These are phyloP conservation scores for Venturia aucupariae DNA, from an alignment of 2,329 filamentous ascomycete genomes.

Conservation along the genomic window DNA sequence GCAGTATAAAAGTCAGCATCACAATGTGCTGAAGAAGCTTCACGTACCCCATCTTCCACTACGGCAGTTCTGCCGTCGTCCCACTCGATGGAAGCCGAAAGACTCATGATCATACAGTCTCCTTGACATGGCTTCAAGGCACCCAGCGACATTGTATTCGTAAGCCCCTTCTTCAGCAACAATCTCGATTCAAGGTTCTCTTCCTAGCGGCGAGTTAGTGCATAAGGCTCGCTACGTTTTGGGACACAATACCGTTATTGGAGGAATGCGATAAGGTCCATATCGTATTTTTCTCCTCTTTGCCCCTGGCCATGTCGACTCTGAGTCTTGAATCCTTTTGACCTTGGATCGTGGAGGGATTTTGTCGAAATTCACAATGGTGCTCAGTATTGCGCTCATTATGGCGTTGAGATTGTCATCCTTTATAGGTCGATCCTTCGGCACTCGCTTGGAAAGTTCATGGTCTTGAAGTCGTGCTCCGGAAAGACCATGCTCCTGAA, in stretches of 20 bases:
- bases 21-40: not conserved
- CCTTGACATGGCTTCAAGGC: slow-evolving; percentile 9
- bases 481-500: not conserved
- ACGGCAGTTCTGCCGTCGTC: slow-evolving; percentile 1
- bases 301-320: slow-evolving; percentile 1
- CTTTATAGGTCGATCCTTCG: not conserved
- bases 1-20: not conserved
- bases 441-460: not conserved
- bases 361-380: not conserved
- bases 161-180: not conserved
- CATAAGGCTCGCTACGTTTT: not conserved
- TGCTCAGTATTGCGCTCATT: not conserved
- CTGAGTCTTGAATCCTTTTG: not conserved
- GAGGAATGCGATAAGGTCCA: slow-evolving; percentile 10
- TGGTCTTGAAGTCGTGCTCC: not conserved
- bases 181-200: slow-evolving; percentile 10
- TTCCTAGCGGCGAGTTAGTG: slow-evolving; percentile 1
- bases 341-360: not conserved
- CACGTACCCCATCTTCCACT: not conserved
- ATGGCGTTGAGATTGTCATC: not conserved
- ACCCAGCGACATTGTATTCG: not conserved
- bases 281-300: slow-evolving; percentile 10
- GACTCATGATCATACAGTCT: slow-evolving; percentile 7
- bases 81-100: slow-evolving; percentile 1
- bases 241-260: not conserved